Percentiles rank a stretch among this genome's conserved stretches.
Evolutionary conservation across 1,284 basidiomycete genomes (phyloP).

Genomic region (Thelephora terrestris): DNA sequence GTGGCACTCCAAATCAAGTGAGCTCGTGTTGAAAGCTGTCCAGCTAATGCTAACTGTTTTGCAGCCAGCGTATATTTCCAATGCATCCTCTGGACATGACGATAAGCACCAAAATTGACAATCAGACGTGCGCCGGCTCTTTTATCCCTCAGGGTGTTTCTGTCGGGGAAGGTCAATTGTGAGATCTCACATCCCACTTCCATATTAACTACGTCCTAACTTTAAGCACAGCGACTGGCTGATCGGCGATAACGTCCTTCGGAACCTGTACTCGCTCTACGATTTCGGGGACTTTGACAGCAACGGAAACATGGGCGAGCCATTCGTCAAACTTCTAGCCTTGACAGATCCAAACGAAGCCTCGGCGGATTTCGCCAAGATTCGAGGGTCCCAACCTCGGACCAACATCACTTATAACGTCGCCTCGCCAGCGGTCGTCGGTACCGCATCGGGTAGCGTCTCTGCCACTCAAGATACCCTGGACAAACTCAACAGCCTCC

Average conservation of each 20-base stretch:
- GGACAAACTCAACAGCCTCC: constrained; percentile 46
- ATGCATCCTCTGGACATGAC: constrained; percentile 68
- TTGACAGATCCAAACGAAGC: constrained; percentile 58
- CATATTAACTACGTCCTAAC: neutral
- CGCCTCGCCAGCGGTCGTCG: constrained; percentile 26
- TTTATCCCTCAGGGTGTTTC: constrained; percentile 54
- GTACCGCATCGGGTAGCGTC: constrained; percentile 31
- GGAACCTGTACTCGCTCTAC: constrained; percentile 77
- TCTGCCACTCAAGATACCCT: constrained; percentile 45
- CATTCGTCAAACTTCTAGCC: constrained; percentile 64
- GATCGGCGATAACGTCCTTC: constrained; percentile 72
- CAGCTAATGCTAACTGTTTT: neutral
- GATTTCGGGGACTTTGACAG: constrained; percentile 75
- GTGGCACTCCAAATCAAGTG: constrained; percentile 69
- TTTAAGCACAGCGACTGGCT: constrained; percentile 54
- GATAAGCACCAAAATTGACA: constrained; percentile 33
- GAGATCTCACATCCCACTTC: constrained; percentile 19
- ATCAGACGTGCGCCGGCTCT: constrained; percentile 52
- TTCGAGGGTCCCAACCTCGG: constrained; percentile 50
- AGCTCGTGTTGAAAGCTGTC: constrained; percentile 14
- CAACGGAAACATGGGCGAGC: constrained; percentile 53
- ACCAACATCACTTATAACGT: constrained; percentile 61
- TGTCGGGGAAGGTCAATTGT: constrained; percentile 55
- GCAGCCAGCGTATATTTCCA: constrained; percentile 56
- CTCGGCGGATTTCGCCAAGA: constrained; percentile 54